A percentile compares a stretch with the other conserved stretches of the same genome.
Conservation (phyloP, 768 basidiomycete genomes). For the Infundibulicybe gibba region DNA sequence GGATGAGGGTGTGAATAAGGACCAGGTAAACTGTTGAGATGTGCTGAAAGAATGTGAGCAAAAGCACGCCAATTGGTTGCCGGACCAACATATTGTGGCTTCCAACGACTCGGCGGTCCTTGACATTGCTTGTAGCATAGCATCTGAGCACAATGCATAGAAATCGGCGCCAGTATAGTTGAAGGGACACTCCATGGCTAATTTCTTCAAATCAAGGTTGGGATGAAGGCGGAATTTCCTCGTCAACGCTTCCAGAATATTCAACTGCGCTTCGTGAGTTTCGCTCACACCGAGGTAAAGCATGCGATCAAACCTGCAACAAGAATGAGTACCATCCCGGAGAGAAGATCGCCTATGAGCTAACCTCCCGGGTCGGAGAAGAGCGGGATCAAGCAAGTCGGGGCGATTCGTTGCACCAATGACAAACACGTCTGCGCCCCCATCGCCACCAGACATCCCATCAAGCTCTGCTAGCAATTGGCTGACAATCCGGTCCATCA, state of each 20-base stretch:
- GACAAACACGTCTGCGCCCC: conserved; percentile 80
- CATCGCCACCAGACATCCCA: conserved; percentile 69
- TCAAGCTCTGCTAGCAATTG: conserved; percentile 93
- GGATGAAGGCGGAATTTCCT: conserved; percentile 85
- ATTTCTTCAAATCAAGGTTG: conserved; percentile 49
- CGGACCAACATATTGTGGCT: conserved; percentile 57
- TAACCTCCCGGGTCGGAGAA: conserved; percentile 85
- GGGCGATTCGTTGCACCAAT: conserved; percentile 96
- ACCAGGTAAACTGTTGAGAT: conserved; percentile 44
- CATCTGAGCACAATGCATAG: conserved; percentile 96
- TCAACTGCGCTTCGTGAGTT: conserved; percentile 78
- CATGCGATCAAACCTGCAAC: conserved; percentile 90
- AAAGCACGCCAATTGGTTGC: neutral
- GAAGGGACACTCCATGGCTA: conserved; percentile 81
- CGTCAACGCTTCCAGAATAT: conserved; percentile 87
- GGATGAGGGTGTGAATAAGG: conserved; percentile 53
- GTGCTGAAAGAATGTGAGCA: conserved; percentile 17
- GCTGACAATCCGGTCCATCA: conserved; percentile 97
- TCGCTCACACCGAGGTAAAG: conserved; percentile 92
- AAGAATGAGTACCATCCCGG: conserved; percentile 1
- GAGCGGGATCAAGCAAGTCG: conserved; percentile 85
- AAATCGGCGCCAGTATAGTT: conserved; percentile 98
- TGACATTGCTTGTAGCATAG: conserved; percentile 93
- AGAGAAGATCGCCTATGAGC: conserved; percentile 8
- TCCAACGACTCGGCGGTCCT: conserved; percentile 82